Evolutionary conservation across 2,329 filamentous ascomycete species (phyloP), one percentile per base, ranked within the genome.

Genomic region (Hymenoscyphus fructigenus): DNA sequence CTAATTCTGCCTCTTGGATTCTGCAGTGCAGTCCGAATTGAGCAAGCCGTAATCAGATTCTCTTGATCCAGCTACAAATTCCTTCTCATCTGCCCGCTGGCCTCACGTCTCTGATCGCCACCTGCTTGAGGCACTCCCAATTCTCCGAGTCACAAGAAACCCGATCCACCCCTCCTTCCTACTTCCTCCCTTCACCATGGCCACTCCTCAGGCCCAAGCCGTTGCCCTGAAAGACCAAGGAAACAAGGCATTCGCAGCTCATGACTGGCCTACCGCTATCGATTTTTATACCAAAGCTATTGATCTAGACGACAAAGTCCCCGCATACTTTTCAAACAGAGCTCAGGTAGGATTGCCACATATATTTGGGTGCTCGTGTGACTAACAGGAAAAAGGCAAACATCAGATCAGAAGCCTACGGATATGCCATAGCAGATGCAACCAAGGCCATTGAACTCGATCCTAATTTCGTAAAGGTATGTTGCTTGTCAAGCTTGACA

Each of bases 361-460:
- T 20, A 23, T 4, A 26, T 29, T 41, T n/a, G 26, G 70, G 57
- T 75, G 75, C 74, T 81, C 78, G 78, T 77, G 78, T 83, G 79
- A 82, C 82, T 84, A 67, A 85, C 75, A 53, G 63, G n/a, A 26
- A 29, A 74, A n/a, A 97, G 92, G 92, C 92, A 69, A 85, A 99
- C 77, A 94, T 99, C 78, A 98, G 97, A 81, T 89, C 94, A 47
- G 95, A 99, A 79, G 88, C 94, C 23, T 98, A 93, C 76, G 95
- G 95, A 47, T 96, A 94, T 80, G 93, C 95, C 28, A 90, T 98
- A 72, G 84, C 88, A 61, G 95, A 99, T 79, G 92, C 94, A 36
- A 91, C 91, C 61, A 96, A 91, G 78, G 95, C 95, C 17, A 88
- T 98, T 75, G 92, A 96, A 76, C 82, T 98, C 65, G 92, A 98